These are phyloP conservation scores for Cylindrotheca closterium DNA, from an alignment of 108 stramenopile genomes.

Conservation along the genomic window DNA sequence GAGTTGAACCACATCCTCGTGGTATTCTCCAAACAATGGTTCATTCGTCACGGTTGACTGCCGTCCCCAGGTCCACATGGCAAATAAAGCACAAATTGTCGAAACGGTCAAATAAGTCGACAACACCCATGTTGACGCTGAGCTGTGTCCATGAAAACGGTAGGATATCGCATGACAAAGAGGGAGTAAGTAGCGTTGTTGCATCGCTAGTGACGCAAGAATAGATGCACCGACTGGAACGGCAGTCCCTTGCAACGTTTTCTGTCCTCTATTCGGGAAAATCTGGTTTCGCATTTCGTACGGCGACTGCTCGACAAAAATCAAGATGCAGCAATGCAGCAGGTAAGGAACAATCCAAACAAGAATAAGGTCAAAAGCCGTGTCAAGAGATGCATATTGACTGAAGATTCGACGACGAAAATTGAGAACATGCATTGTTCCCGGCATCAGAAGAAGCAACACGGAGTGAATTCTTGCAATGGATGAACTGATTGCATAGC, in stretches of 20 bases:
- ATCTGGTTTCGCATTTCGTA: constrained; percentile 30
- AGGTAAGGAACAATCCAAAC: constrained; percentile 65
- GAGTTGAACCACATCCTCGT: constrained; percentile 79
- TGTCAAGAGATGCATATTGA: constrained; percentile 59
- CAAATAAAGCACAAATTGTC: constrained; percentile 41
- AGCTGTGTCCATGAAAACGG: constrained; percentile 65
- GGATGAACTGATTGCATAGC: constrained; percentile 30
- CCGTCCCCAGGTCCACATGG: constrained; percentile 63
- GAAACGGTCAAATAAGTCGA: constrained; percentile 48
- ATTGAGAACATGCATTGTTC: constrained; percentile 45
- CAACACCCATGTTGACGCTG: constrained; percentile 42
- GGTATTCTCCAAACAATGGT: constrained; percentile 73
- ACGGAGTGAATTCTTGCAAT: constrained; percentile 46
- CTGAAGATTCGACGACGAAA: constrained; percentile 58
- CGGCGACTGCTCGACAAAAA: constrained; percentile 19
- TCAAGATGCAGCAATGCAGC: constrained; percentile 50
- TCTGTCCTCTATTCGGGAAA: constrained; percentile 33
- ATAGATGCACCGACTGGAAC: constrained; percentile 50
- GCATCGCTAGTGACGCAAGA: constrained; percentile 55
- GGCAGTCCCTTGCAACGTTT: constrained; percentile 44
- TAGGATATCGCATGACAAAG: constrained; percentile 60
- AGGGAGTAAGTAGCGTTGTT: constrained; percentile 71
- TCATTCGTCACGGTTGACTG: constrained; percentile 47
- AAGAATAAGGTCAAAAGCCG: constrained; percentile 57
- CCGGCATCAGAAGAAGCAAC: constrained; percentile 59